A percentile compares a stretch with the other conserved stretches of the same genome.
Conservation (phyloP, 805 yeast species). For the Trichomonascus vanleenenianus region DNA sequence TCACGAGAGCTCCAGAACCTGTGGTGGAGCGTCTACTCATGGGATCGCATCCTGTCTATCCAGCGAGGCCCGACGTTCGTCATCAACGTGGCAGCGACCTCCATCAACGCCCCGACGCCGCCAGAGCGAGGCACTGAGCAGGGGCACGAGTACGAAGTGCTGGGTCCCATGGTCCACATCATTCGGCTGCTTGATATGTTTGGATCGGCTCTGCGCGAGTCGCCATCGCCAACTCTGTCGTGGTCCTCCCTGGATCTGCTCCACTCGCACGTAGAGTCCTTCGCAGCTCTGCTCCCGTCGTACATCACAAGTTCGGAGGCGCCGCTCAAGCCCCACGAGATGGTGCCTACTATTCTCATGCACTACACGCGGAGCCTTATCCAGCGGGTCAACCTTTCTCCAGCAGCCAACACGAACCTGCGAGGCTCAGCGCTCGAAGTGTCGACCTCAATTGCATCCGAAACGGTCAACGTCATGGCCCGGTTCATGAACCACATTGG, state of each 20-base stretch:
- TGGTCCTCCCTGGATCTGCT: neutral
- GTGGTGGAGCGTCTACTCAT: constrained; percentile 21
- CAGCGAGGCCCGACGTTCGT: constrained; percentile 13
- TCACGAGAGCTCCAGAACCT: constrained; percentile 10
- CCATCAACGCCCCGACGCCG: neutral
- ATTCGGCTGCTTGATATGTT: constrained; percentile 4
- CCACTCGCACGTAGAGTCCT: constrained; percentile 1
- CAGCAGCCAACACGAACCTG: constrained; percentile 9
- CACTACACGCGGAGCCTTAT: neutral
- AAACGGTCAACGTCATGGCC: constrained; percentile 1
- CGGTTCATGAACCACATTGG: neutral
- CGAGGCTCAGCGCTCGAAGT: constrained; percentile 2
- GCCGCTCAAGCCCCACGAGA: neutral
- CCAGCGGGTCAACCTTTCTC: constrained; percentile 9
- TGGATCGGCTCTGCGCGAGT: neutral
- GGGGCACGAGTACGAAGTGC: neutral
- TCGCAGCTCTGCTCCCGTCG: neutral
- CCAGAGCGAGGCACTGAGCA: neutral
- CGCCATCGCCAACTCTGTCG: neutral
- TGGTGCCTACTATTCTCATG: neutral
- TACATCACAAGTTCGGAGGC: neutral
- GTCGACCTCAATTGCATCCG: neutral
- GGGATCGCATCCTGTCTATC: constrained; percentile 19
- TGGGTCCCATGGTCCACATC: constrained; percentile 3
- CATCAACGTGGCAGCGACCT: neutral